Evolutionary conservation across 371 early-diverging fungal species (phyloP), one percentile per base, ranked within the genome.

Genomic region (Mucor velutinosus): DNA sequence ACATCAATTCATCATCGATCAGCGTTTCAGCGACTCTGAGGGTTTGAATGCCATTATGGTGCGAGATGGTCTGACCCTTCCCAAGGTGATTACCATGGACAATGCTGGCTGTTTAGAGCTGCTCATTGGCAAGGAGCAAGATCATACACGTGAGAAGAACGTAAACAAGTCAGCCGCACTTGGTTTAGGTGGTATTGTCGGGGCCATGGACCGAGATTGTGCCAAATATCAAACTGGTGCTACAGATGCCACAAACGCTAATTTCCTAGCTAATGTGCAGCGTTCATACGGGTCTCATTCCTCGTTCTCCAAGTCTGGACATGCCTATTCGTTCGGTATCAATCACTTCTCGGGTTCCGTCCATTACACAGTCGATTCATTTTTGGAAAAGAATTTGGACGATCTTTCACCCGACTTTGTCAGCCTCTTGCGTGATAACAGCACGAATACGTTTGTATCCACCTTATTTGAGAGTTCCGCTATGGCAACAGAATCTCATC

Each of bases 401-500:
- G 84, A 83, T 41, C 76, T 94, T 14, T 86, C 88, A 59, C 87
- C 90, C 3, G 94, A 94, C 71, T 92, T 93, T 80, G 89, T 93
- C 43, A 85, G 87, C 8, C 74, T 94, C 37, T 84, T 94, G 84
- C 86, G 91, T 21, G 87, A 73, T 35, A 74, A 74, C 55, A 89
- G 85, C 62, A 86, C 82, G 58, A 93, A 93, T 66, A 75, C 87
- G 19, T 96, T 97, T 75, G 84, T 96, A 21, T 81, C 91, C 12
- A 85, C 82, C 35, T 65, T 97, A 60, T 94, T 97, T 73, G 86
- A 88, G 30, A 92, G 93, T 67, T 81, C 87, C 25, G 83, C 88
- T 49, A 83, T 97, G 60, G 87, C 91, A 1, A 91, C 92, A 23
- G 90, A 92, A 77, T 89, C 88, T 19, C 92, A 93, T 73, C 93